phyloP scores from a whole-genome alignment of 1,284 basidiomycete genomes.

The Trichosporon sp. region DNA sequence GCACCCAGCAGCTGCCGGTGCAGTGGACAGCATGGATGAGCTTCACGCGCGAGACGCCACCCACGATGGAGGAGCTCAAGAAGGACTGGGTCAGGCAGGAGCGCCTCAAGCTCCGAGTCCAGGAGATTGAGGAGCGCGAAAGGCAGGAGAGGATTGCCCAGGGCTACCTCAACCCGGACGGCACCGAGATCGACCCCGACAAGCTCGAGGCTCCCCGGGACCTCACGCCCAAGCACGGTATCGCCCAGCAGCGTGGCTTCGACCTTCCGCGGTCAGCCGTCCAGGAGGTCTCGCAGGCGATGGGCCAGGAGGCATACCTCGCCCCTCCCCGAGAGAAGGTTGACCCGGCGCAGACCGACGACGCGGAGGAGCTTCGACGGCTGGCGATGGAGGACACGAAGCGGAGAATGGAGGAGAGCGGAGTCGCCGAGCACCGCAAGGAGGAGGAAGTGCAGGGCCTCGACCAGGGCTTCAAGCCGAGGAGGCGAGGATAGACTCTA shows the following conservation, averaged over 20 bases:
- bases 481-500: neutral
- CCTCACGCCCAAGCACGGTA: neutral
- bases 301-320: conserved; percentile 10
- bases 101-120: conserved; percentile 26
- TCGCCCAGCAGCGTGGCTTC: neutral
- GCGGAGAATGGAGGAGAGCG: conserved; percentile 33
- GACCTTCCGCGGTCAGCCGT: neutral
- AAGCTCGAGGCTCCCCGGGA: neutral
- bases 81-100: conserved; percentile 28
- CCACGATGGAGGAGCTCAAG: conserved; percentile 34
- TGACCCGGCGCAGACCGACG: conserved; percentile 23
- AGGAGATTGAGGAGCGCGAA: conserved; percentile 39
- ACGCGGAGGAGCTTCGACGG: conserved; percentile 32
- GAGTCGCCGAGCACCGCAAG: conserved; percentile 14
- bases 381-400: conserved; percentile 45
- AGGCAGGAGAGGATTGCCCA: conserved; percentile 42
- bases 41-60: conserved; percentile 38
- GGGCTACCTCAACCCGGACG: conserved; percentile 38
- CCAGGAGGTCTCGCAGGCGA: neutral
- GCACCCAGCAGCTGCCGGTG: conserved; percentile 34
- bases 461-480: conserved; percentile 1
- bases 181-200: conserved; percentile 9
- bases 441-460: neutral
- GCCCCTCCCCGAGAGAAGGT: conserved; percentile 32
- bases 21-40: conserved; percentile 39